phyloP scores from a whole-genome alignment of 2,329 filamentous ascomycete genomes.

The Penicillium sp. region DNA sequence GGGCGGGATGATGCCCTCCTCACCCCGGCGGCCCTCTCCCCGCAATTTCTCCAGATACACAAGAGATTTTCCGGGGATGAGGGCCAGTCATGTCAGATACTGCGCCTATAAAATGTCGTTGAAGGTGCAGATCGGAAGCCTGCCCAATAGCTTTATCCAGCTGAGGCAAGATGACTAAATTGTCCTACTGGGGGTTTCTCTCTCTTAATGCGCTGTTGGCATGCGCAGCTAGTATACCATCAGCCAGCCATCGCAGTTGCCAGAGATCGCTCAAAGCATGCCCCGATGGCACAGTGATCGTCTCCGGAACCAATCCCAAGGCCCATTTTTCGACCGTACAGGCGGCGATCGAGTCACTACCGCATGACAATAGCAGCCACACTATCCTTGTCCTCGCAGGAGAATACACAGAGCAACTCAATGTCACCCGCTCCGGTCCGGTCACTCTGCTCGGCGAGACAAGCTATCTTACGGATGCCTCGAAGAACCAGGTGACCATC shows the following conservation, averaged over 20 bases:
- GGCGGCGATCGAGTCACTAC: slow-evolving; percentile 53
- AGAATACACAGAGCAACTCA: slow-evolving; percentile 67
- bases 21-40: slow-evolving; percentile 7
- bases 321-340: slow-evolving; percentile 49
- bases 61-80: slow-evolving; percentile 17
- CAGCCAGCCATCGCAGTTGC: slow-evolving; percentile 28
- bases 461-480: slow-evolving; percentile 51
- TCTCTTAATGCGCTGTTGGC: slow-evolving; percentile 16
- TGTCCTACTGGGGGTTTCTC: slow-evolving; percentile 18
- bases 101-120: slow-evolving; percentile 9
- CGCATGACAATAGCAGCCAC: slow-evolving; percentile 51
- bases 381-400: slow-evolving; percentile 66
- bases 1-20: not conserved
- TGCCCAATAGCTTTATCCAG: not conserved
- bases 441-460: slow-evolving; percentile 67
- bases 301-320: slow-evolving; percentile 28
- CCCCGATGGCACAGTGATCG: slow-evolving; percentile 34
- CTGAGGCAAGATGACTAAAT: slow-evolving; percentile 9
- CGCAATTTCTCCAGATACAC: slow-evolving; percentile 20
- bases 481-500: slow-evolving; percentile 59
- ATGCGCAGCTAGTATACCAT: slow-evolving; percentile 15
- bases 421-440: slow-evolving; percentile 66
- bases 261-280: slow-evolving; percentile 32
- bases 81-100: not conserved
- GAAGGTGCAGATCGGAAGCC: not conserved